A percentile compares a stretch with the other conserved stretches of the same genome.
Conservation (phyloP, 345 rosid species). For the Orychophragmus violaceus region DNA sequence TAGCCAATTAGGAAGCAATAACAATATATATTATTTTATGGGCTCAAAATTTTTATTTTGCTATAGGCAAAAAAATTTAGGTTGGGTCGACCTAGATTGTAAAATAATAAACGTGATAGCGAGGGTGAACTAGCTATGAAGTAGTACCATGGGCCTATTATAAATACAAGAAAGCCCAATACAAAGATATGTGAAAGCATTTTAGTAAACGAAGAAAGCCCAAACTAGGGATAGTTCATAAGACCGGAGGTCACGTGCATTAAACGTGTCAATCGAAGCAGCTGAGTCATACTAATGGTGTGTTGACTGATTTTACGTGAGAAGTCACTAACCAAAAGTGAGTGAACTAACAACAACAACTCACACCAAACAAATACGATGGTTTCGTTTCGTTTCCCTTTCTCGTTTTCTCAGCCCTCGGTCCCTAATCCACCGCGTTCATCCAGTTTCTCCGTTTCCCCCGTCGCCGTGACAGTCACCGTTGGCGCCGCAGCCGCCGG, state of each 20-base stretch:
- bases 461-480: conserved; percentile 33
- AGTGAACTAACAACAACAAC: not conserved
- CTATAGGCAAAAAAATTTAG: too few relatives aligned
- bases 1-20: too few relatives aligned
- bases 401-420: conserved; percentile 70
- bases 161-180: not conserved
- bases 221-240: not conserved
- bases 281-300: conserved; percentile 22
- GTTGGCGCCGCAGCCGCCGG: conserved; percentile 38
- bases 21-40: too few relatives aligned
- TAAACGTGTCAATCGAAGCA: not conserved
- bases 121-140: too few relatives aligned
- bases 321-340: not conserved
- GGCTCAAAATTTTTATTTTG: too few relatives aligned
- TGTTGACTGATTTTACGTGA: not conserved
- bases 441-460: conserved; percentile 29
- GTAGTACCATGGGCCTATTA: too few relatives aligned
- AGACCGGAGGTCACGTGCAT: not conserved
- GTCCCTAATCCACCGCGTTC: conserved; percentile 23
- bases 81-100: too few relatives aligned
- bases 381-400: conserved; percentile 77
- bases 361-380: conserved; percentile 32
- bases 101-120: too few relatives aligned
- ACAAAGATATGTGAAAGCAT: not conserved
- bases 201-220: not conserved